phyloP scores from a whole-genome alignment of 345 rosid species.

The Citrus hindsii region DNA sequence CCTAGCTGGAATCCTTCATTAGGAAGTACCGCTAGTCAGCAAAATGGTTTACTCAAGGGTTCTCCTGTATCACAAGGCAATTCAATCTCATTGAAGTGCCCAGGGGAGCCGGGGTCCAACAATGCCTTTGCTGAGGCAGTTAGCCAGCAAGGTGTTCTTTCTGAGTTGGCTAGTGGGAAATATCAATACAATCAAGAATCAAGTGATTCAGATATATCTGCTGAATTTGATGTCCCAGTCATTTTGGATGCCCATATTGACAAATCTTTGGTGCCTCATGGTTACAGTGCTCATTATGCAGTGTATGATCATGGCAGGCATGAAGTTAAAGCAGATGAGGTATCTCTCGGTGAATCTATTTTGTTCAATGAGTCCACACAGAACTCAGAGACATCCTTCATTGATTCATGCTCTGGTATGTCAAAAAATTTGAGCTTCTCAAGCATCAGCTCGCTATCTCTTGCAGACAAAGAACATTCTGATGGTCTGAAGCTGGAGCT shows the following conservation, averaged over 20 bases:
- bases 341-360: constrained; percentile 15
- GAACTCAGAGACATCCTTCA: constrained; percentile 30
- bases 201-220: constrained; percentile 41
- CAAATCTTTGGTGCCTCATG: constrained; percentile 28
- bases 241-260: constrained; percentile 19
- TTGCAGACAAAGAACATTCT: constrained; percentile 33
- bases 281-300: constrained; percentile 15
- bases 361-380: constrained; percentile 20
- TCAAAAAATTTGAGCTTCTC: constrained; percentile 39
- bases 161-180: constrained; percentile 6
- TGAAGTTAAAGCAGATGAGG: constrained; percentile 8
- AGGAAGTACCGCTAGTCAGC: constrained; percentile 16
- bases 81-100: not conserved
- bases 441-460: constrained; percentile 28
- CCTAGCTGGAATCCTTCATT: constrained; percentile 33
- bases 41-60: constrained; percentile 12
- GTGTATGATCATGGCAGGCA: constrained; percentile 14
- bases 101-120: not conserved
- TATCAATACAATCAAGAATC: constrained; percentile 32
- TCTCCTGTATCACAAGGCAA: constrained; percentile 6
- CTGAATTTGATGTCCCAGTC: constrained; percentile 35
- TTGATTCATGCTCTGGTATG: constrained; percentile 38
- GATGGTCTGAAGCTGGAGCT: constrained; percentile 56
- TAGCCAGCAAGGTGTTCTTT: constrained; percentile 11
- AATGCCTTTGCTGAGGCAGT: constrained; percentile 3